Evolutionary conservation across 805 yeast genomes (phyloP).

Genomic region (Teunomyces atbi): DNA sequence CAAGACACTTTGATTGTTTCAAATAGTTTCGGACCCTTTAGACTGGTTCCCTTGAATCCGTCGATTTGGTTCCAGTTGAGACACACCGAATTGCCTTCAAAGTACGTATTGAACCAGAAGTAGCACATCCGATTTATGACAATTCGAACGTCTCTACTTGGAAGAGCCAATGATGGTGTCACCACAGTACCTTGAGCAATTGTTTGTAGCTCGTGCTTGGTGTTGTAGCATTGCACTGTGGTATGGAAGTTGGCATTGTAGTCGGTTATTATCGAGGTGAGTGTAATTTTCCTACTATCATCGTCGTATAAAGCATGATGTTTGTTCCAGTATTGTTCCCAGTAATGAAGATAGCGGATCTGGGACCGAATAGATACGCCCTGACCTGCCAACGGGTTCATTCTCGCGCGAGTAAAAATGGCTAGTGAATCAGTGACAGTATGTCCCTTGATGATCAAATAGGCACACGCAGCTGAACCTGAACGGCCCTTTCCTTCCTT

Average conservation of each 20-base stretch:
- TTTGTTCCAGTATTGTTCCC: conserved; percentile 17
- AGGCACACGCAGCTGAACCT: conserved; percentile 73
- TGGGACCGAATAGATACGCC: conserved; percentile 79
- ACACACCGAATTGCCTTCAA: conserved; percentile 17
- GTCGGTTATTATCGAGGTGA: neutral
- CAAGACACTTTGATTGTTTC: neutral
- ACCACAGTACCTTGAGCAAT: neutral
- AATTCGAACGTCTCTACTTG: conserved; percentile 4
- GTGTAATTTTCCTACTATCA: neutral
- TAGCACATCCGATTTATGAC: conserved; percentile 17
- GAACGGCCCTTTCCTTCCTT: conserved; percentile 91
- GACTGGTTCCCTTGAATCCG: conserved; percentile 62
- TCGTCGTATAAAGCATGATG: neutral
- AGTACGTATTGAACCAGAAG: conserved; percentile 29
- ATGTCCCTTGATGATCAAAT: conserved; percentile 30
- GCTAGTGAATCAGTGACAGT: conserved; percentile 47
- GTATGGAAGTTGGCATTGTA: neutral
- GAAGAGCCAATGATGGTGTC: neutral
- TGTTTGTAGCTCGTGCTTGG: neutral
- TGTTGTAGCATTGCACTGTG: neutral
- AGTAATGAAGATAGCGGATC: conserved; percentile 62
- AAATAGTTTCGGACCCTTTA: conserved; percentile 53
- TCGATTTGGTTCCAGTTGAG: conserved; percentile 49
- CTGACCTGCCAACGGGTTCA: conserved; percentile 51
- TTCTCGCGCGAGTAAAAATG: conserved; percentile 55